Evolutionary conservation across 768 basidiomycete genomes (phyloP), one percentile per base, ranked within the genome.

Genomic region (Paxillus ammoniavirescens): DNA sequence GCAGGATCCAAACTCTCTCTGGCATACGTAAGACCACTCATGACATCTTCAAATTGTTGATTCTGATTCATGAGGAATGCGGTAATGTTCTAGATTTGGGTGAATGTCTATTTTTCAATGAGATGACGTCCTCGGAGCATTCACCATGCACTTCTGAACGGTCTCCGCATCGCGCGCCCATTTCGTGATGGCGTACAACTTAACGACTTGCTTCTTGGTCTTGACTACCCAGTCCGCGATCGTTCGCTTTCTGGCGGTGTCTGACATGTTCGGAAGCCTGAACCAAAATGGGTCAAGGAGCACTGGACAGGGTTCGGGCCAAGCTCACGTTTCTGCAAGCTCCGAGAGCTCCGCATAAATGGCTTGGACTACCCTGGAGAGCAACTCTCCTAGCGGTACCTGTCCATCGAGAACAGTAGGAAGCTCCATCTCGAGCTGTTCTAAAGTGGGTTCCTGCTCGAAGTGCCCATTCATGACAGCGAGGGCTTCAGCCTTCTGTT

Each of bases 141-240:
- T 61, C 61, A 84, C 91, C 91, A 93, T 91, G 76, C 86, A 89
- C 71, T 89, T 91, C 70, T 93, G 91, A 40, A 91, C 85, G 6
- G 87, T 86, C 53, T 82, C 82, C 40, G 89, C 87, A 67, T 94
- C 92, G 55, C 89, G 78, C 36, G 89, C 80, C 93, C 93, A 97
- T 61, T 93, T 89, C 8, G 82, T 80, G 28, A 93, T 81, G 10
- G 92, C 93, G 62, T 92, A 91, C 13, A 95, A 72, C 68, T 94
- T 94, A 30, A 93, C 87, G 33, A 93, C 82, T 63, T 96, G 93
- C 62, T 93, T 89, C 71, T 95, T 90, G 5, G 82, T 90, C 67
- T 87, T 85, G n/a, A 93, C 87, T 0, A 93, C 91, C 82, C 89
- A 95, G 59, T 94, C 91, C 2, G 90, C 90, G 31, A 95, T 72